phyloP scores from a whole-genome alignment of 139 green algal species.

The Chlamydomonas sp. region DNA sequence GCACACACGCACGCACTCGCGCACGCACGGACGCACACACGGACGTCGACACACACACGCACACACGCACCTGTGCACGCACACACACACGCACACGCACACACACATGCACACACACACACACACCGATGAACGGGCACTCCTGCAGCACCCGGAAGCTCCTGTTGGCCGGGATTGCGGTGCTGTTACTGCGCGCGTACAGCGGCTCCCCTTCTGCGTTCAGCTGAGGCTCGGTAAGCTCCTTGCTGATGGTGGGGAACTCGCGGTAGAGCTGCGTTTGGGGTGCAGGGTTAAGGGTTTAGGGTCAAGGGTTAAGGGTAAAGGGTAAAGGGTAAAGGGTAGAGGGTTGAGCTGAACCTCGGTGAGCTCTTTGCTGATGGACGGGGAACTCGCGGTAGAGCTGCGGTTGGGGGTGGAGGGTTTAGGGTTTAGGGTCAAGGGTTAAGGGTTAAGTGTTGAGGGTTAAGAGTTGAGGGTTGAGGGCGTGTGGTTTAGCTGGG shows the following conservation, averaged over 20 bases:
- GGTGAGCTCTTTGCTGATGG: too few relatives aligned
- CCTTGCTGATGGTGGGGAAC: constrained; percentile 23
- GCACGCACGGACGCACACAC: constrained; percentile 16
- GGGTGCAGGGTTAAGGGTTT: too few relatives aligned
- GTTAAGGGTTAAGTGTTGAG: too few relatives aligned
- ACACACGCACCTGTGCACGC: constrained; percentile 15
- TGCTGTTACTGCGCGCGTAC: constrained; percentile 16
- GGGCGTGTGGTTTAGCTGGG: too few relatives aligned
- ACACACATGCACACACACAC: constrained; percentile 32
- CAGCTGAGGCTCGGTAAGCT: constrained; percentile 22
- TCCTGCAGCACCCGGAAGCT: constrained; percentile 88
- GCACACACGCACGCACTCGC: constrained; percentile 7
- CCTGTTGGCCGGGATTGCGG: constrained; percentile 28
- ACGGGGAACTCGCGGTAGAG: too few relatives aligned
- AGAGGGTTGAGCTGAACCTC: neutral
- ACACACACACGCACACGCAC: constrained; percentile 15
- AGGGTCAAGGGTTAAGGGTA: too few relatives aligned
- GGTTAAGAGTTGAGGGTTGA: too few relatives aligned
- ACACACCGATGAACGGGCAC: constrained; percentile 62
- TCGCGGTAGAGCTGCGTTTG: constrained; percentile 38
- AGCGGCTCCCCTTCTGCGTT: constrained; percentile 16
- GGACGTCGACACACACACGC: constrained; percentile 30
- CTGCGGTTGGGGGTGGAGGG: too few relatives aligned
- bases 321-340: too few relatives aligned
- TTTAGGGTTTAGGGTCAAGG: too few relatives aligned